Conservation (phyloP, 2,329 filamentous ascomycete species). For the Nemania abortiva region DNA sequence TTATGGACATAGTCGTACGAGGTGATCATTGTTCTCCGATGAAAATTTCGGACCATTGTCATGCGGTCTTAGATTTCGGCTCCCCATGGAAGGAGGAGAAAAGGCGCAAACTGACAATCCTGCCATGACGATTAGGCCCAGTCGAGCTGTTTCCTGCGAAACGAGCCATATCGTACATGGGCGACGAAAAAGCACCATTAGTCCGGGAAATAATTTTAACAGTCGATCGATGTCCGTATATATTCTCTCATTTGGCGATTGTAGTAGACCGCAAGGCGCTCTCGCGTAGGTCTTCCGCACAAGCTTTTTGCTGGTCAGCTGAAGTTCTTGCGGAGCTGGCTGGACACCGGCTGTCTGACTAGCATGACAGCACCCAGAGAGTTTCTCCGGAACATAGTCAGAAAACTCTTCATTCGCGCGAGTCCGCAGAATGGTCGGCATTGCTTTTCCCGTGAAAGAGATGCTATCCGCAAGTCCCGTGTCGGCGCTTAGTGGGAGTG, state of each 20-base stretch:
- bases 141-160: neutral
- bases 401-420: neutral
- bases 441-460: neutral
- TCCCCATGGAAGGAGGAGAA: neutral
- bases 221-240: neutral
- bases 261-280: neutral
- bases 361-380: neutral
- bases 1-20: neutral
- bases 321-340: neutral
- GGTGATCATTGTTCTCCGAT: neutral
- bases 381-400: neutral
- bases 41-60: neutral
- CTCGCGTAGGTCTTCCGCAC: neutral
- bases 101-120: slow-evolving; percentile 2
- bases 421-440: no score
- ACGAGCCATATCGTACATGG: neutral
- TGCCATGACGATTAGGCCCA: neutral
- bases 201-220: neutral
- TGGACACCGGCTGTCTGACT: neutral
- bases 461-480: neutral
- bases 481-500: slow-evolving; percentile 13
- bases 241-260: neutral
- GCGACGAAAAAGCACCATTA: neutral
- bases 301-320: slow-evolving; percentile 11
- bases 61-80: neutral